These are phyloP conservation scores for Sphagnum tenellum DNA, from an alignment of 225 moss, liverwort and hornwort genomes.

Conservation along the genomic window DNA sequence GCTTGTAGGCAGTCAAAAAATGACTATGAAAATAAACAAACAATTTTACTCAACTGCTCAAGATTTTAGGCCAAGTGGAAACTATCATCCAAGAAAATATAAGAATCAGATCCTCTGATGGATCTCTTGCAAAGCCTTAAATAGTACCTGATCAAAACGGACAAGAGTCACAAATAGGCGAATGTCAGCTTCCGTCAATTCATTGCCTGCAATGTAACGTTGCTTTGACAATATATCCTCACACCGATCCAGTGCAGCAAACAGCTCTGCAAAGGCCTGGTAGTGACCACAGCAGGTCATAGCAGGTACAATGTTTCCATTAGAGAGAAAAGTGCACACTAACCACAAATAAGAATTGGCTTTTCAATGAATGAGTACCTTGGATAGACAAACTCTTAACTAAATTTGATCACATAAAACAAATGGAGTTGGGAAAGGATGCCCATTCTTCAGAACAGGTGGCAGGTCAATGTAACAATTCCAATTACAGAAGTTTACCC, in stretches of 20 bases:
- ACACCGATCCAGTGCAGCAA: constrained; percentile 56
- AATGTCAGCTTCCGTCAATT: constrained; percentile 70
- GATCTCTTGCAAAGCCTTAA: neutral
- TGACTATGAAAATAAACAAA: neutral
- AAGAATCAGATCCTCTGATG: neutral
- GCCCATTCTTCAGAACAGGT: too few species aligned
- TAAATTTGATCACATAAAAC: too few species aligned
- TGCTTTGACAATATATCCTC: constrained; percentile 71
- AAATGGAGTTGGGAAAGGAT: too few species aligned
- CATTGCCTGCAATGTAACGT: constrained; percentile 68
- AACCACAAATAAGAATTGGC: neutral
- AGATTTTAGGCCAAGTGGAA: neutral
- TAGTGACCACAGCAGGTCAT: neutral
- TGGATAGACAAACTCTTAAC: too few species aligned
- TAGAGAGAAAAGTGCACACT: neutral
- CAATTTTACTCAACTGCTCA: neutral
- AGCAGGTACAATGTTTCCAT: neutral
- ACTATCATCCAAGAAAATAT: neutral
- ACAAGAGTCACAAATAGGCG: constrained; percentile 83
- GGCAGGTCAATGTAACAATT: too few species aligned
- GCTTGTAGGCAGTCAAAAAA: neutral
- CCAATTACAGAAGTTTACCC: too few species aligned
- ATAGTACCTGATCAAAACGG: constrained; percentile 67
- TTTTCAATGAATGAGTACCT: too few species aligned
- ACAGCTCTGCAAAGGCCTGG: constrained; percentile 54